These are phyloP conservation scores for Chytriomyces confervae DNA, from an alignment of 192 early-diverging fungal genomes.

Conservation along the genomic window DNA sequence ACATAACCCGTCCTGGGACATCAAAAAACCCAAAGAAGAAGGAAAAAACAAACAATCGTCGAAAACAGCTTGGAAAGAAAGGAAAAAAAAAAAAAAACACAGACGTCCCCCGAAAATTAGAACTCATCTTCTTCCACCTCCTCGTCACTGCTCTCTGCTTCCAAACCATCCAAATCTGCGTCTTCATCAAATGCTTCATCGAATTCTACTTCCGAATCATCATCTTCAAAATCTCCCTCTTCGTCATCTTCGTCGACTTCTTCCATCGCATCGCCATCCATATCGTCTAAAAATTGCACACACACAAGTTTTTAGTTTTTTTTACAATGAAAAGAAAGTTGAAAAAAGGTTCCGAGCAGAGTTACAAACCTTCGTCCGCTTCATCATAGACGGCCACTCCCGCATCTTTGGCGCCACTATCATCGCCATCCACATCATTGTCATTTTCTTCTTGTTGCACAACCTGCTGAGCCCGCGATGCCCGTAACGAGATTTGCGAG, in stretches of 20 bases:
- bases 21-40: not conserved
- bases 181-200: conserved; percentile 10
- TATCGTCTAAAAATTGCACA: conserved; percentile 1
- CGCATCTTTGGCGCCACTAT: conserved; percentile 25
- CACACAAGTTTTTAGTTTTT: conserved; percentile 25
- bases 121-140: not conserved
- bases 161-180: conserved; percentile 9
- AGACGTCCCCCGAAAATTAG: not conserved
- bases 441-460: conserved; percentile 12
- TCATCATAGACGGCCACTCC: conserved; percentile 46
- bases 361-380: conserved; percentile 28
- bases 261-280: conserved; percentile 24
- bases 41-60: not conserved
- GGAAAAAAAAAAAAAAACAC: not conserved
- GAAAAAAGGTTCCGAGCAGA: not conserved
- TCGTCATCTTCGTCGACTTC: conserved; percentile 40
- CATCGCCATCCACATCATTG: conserved; percentile 39
- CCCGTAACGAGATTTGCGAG: conserved; percentile 41
- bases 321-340: not conserved
- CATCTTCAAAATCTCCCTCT: conserved; percentile 25
- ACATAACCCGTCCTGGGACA: not conserved
- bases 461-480: conserved; percentile 3
- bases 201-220: not conserved
- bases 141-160: not conserved
- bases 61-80: not conserved